Evolutionary conservation across 2,329 filamentous ascomycete genomes (phyloP), one percentile per base, ranked within the genome.

Genomic region (Arthrobotrys musiformis): DNA sequence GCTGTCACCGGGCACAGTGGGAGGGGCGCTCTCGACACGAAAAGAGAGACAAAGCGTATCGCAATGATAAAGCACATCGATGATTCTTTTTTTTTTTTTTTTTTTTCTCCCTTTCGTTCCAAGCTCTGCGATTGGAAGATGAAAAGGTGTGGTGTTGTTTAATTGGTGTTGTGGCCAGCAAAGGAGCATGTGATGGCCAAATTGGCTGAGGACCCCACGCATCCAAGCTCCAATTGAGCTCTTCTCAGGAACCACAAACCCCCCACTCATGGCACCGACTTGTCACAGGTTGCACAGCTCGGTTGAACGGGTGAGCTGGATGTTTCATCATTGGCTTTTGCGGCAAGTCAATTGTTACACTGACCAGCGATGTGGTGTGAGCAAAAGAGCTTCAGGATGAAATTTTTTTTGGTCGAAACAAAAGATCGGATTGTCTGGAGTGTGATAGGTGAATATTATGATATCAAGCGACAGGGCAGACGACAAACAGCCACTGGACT

Each of bases 41-140:
- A 70, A 9, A 37, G 67, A 70, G 67, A 70, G 46, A 63, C 56
- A 63, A 35, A 70, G 56, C 67, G 67, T 54, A 70, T 62, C 54
- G 52, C 28, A 30, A 13, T 37, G 61, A 64, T 64, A 52, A 24
- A 50, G 61, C 28, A 40, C 50, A 44, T 54, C 63, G 19, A 26
- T 26, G 42, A 3, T 30, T 24, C 6, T 15, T 28, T 35, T 42
- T 35, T 50, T 62, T 30, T 42, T 44, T 9, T 63, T 63, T 60
- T 60, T 30, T 60, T 54, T 37, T 58, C 22, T 63, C 40, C 9
- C 17, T 30, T 48, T 8, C 37, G 19, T 61, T 40, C 40, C 37
- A 48, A 33, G 58, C 40, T 15, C 35, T 24, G 37, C 26, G 19
- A 48, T 24, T 26, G 26, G 26, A 30, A 60, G 30, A 58, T 30